Evolutionary conservation across 495 filamentous ascomycete genomes (phyloP).

Genomic region (Viridothelium virens): DNA sequence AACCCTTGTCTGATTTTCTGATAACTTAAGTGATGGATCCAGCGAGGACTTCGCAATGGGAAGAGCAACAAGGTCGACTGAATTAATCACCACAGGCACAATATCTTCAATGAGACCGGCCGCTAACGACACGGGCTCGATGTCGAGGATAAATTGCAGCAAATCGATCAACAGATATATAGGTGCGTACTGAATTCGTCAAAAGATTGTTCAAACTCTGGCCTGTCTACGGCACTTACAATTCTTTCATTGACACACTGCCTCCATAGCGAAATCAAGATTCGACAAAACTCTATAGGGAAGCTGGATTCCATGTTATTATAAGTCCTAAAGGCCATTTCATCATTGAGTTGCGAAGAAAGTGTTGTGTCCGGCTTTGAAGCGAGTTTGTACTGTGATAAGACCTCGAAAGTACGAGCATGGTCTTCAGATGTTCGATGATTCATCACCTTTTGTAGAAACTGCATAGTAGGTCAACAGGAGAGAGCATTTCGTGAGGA

Average conservation of each 20-base stretch:
- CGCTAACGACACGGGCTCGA: constrained; percentile 41
- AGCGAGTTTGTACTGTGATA: constrained; percentile 65
- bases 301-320: constrained; percentile 39
- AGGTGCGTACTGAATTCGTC: constrained; percentile 41
- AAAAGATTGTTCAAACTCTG: not conserved
- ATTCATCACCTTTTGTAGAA: constrained; percentile 53
- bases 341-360: constrained; percentile 52
- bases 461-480: constrained; percentile 21
- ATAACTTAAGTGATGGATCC: constrained; percentile 43
- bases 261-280: constrained; percentile 53
- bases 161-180: constrained; percentile 53
- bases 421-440: constrained; percentile 44
- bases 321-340: constrained; percentile 35
- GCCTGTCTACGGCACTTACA: constrained; percentile 28
- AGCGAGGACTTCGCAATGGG: constrained; percentile 24
- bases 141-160: constrained; percentile 45
- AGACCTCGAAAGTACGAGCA: constrained; percentile 62
- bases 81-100: constrained; percentile 40
- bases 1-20: constrained; percentile 32
- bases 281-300: constrained; percentile 45
- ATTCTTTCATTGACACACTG: constrained; percentile 53
- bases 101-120: constrained; percentile 45
- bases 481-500: not conserved
- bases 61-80: constrained; percentile 31
- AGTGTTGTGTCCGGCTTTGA: constrained; percentile 47